These are phyloP conservation scores for Fusarium torulosum DNA, from an alignment of 2,329 filamentous ascomycete genomes.

Conservation along the genomic window DNA sequence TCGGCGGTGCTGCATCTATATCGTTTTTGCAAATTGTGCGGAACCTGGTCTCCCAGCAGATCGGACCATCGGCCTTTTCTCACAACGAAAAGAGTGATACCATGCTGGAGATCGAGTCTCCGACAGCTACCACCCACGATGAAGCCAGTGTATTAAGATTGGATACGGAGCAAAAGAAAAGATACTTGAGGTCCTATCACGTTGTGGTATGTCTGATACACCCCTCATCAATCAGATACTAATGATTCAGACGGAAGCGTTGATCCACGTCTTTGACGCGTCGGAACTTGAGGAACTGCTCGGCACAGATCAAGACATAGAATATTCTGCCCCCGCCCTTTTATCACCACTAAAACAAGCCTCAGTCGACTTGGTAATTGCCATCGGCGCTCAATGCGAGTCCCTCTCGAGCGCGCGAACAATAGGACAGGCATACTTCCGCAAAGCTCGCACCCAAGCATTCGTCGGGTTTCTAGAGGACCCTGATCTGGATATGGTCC, in stretches of 20 bases:
- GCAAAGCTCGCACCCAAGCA: slow-evolving; percentile 52
- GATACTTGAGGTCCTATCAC: slow-evolving; percentile 34
- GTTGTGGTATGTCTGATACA: slow-evolving; percentile 32
- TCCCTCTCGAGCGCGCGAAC: slow-evolving; percentile 29
- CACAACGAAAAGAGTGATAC: slow-evolving; percentile 48
- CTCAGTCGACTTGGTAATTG: slow-evolving; percentile 39
- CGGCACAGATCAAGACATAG: slow-evolving; percentile 3
- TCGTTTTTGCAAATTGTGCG: slow-evolving; percentile 64
- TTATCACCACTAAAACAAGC: slow-evolving; percentile 22
- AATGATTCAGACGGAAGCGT: slow-evolving; percentile 50
- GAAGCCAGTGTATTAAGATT: slow-evolving; percentile 1
- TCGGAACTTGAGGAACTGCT: slow-evolving; percentile 48
- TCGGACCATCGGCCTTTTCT: slow-evolving; percentile 46
- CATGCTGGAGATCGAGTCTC: slow-evolving; percentile 47
- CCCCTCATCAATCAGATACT: too few species aligned
- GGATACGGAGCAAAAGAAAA: slow-evolving; percentile 3
- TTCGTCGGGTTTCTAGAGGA: slow-evolving; percentile 46
- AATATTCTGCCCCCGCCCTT: background rate
- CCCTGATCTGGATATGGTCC: slow-evolving; percentile 46
- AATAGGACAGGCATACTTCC: slow-evolving; percentile 57
- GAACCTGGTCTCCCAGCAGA: slow-evolving; percentile 44
- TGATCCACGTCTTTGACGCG: slow-evolving; percentile 51
- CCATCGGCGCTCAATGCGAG: slow-evolving; percentile 47
- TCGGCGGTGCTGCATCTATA: slow-evolving; percentile 64
- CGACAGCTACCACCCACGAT: slow-evolving; percentile 9